Percentiles rank a stretch among this genome's conserved stretches.
Evolutionary conservation across 169 alveolate species (phyloP).

Genomic region (Sarcocystis neurona): DNA sequence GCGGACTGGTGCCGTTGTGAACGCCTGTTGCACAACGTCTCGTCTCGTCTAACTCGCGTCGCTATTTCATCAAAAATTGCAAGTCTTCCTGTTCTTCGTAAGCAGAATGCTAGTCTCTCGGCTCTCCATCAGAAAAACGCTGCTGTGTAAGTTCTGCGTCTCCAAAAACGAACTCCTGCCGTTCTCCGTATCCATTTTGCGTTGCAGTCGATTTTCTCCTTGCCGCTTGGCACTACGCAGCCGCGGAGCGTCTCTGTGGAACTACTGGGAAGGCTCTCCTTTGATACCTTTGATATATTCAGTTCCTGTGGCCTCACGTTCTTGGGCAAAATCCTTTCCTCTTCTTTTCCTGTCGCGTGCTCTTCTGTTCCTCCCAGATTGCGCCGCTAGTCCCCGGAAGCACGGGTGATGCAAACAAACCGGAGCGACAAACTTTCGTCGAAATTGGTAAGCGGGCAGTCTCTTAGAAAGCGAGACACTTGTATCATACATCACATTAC

Average conservation of each 20-base stretch:
- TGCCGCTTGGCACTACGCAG: background rate
- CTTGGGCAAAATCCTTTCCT: no score
- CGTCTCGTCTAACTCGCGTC: no score
- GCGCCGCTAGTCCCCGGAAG: conserved; percentile 63
- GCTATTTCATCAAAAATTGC: no score
- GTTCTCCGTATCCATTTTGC: no score
- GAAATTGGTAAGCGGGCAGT: conserved; percentile 69
- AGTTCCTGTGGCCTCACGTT: background rate
- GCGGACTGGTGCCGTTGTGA: no score
- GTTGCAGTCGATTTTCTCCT: no score
- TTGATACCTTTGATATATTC: background rate
- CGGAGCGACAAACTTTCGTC: conserved; percentile 77
- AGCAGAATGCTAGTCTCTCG: no score
- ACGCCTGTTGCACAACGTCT: no score
- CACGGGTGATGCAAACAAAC: conserved; percentile 70
- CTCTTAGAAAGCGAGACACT: background rate
- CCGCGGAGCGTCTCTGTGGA: background rate
- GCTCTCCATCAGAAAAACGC: no score
- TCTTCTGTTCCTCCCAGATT: conserved; percentile 69
- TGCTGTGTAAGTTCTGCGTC: no score
- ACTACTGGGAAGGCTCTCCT: background rate
- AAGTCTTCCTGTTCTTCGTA: no score
- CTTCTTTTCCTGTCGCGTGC: background rate
- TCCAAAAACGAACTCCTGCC: no score
- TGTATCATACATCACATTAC: background rate